Evolutionary conservation across 2,329 filamentous ascomycete species (phyloP), one percentile per base, ranked within the genome.

Genomic region (Epicoccum nigrum): DNA sequence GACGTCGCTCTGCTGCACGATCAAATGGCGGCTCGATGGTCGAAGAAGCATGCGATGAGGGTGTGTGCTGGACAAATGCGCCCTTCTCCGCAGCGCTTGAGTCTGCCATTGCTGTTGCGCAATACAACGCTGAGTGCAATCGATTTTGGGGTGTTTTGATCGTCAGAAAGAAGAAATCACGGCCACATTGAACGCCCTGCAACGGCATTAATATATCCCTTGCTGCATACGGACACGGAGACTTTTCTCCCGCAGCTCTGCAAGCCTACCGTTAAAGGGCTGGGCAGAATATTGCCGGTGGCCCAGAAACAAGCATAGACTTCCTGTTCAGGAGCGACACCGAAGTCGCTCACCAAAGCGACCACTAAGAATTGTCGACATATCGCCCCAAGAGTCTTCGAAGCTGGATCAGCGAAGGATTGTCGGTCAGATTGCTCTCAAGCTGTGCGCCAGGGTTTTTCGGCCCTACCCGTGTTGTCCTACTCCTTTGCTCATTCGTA

Each of bases 1-100:
- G 56, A 7, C 56, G 56, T 16, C 55, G 43, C 38, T 72, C 68
- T 13, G 63, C 63, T 13, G 48, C 54, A 15, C 51, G 62, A 47
- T 71, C 65, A 12, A 67, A 55, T 1, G 59, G 49, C 9, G 51
- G 53, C 21, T 54, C 48, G 8, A 38, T 9, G 1, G 45, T 56
- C 4, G 56, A 57, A 1, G 34, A 31, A 2, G 48, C 37, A 9
- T 51, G 42, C 11, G 63, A 64, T 1, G 45, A 31, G 2, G 45
- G 6, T 3, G 47, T 28, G 32, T 52, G 33, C 4, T 54, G 38
- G 15, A 56, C 42, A 8, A 38, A 25, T 8, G 19, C 38, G 27
- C 51, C 53, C 40, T 62, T 66, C 42, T 60, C 57, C 11, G 30
- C 21, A 8, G 41, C 33, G 12, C 27, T 44, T 13, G 43, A 12